Conservation (phyloP, 129 eudicot genomes). For the Saussurea involucrata region DNA sequence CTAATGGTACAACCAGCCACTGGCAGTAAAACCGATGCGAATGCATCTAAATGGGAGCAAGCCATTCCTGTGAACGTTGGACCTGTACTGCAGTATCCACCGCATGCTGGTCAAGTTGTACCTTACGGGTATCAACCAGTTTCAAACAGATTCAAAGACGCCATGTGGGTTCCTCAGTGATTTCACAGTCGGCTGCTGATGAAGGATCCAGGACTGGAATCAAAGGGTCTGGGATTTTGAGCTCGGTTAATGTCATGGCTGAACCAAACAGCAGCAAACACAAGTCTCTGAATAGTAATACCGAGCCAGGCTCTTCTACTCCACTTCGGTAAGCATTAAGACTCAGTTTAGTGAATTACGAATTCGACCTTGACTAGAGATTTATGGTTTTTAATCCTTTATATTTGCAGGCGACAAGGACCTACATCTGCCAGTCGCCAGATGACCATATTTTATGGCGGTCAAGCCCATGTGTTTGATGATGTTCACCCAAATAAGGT, state of each 20-base stretch:
- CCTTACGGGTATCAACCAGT: slow-evolving; percentile 56
- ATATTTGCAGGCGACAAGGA: slow-evolving; percentile 62
- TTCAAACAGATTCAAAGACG: slow-evolving; percentile 60
- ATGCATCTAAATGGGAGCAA: slow-evolving; percentile 61
- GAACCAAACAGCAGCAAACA: slow-evolving; percentile 50
- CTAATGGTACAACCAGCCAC: slow-evolving; percentile 43
- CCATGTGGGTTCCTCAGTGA: slow-evolving; percentile 49
- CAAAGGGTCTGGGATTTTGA: slow-evolving; percentile 81
- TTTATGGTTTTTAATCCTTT: not conserved
- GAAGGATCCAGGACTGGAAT: slow-evolving; percentile 97
- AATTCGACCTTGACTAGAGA: not conserved
- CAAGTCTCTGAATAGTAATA: slow-evolving; percentile 35
- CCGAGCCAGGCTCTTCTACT: slow-evolving; percentile 59
- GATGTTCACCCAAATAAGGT: slow-evolving; percentile 96
- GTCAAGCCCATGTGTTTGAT: slow-evolving; percentile 97
- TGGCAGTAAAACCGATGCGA: slow-evolving; percentile 39
- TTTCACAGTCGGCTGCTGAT: slow-evolving; percentile 86
- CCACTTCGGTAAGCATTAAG: slow-evolving; percentile 40
- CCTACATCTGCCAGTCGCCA: slow-evolving; percentile 57
- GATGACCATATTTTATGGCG: slow-evolving; percentile 96
- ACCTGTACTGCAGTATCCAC: slow-evolving; percentile 62
- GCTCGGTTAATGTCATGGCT: slow-evolving; percentile 50
- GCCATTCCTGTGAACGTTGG: slow-evolving; percentile 57
- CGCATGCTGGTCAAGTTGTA: slow-evolving; percentile 59
- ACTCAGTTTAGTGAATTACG: not conserved